Evolutionary conservation across 2,329 filamentous ascomycete genomes (phyloP).

Genomic region (Exophiala mesophila): DNA sequence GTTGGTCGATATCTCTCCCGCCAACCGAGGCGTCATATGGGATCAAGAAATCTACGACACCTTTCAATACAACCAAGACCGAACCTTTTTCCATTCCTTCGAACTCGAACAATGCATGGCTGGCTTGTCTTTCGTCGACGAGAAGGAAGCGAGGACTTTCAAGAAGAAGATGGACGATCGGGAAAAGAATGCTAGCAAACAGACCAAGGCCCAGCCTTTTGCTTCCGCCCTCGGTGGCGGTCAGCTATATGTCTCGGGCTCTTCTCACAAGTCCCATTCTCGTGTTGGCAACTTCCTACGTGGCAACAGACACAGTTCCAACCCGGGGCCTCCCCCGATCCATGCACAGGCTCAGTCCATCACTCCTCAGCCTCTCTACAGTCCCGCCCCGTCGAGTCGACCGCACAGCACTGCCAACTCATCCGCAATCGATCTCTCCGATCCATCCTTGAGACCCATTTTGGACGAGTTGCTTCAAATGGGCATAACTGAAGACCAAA

Average conservation of each 20-base stretch:
- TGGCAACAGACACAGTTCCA: slow-evolving; percentile 47
- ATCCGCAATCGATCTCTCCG: slow-evolving; percentile 51
- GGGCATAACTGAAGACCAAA: slow-evolving; percentile 65
- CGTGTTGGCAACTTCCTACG: slow-evolving; percentile 49
- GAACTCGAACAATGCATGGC: slow-evolving; percentile 90
- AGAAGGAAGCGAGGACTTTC: slow-evolving; percentile 96
- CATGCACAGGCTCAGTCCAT: slow-evolving; percentile 22
- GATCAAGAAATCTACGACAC: slow-evolving; percentile 97
- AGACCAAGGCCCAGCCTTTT: slow-evolving; percentile 74
- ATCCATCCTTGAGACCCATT: slow-evolving; percentile 58
- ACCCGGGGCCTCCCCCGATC: slow-evolving; percentile 27
- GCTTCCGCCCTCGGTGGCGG: slow-evolving; percentile 46
- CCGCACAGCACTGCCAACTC: slow-evolving; percentile 26
- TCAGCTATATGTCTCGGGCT: slow-evolving; percentile 36
- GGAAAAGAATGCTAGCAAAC: slow-evolving; percentile 91
- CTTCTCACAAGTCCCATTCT: slow-evolving; percentile 42
- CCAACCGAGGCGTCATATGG: slow-evolving; percentile 83
- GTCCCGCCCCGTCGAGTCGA: slow-evolving; percentile 21
- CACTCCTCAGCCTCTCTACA: slow-evolving; percentile 24
- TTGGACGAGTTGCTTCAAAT: slow-evolving; percentile 58
- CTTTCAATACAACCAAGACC: slow-evolving; percentile 93
- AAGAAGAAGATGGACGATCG: slow-evolving; percentile 95
- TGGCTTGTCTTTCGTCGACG: slow-evolving; percentile 86
- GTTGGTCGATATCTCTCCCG: slow-evolving; percentile 86
- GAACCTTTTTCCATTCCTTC: slow-evolving; percentile 96